phyloP scores from a whole-genome alignment of 768 basidiomycete species.

The Leccinum obscurum region DNA sequence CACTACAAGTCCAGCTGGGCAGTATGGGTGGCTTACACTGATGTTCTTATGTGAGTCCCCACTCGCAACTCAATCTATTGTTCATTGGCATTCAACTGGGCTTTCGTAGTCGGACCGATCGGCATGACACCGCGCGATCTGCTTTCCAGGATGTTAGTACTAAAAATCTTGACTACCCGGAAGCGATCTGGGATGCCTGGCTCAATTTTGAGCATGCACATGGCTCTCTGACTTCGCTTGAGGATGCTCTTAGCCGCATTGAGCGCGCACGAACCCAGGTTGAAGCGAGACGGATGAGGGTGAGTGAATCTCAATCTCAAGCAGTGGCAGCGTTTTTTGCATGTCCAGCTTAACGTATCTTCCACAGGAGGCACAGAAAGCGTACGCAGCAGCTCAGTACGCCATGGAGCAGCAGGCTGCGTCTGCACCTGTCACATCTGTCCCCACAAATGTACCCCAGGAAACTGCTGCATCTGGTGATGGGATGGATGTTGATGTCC shows the following conservation, averaged over 20 bases:
- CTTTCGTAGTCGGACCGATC: slow-evolving; percentile 47
- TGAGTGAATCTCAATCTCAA: slow-evolving; percentile 27
- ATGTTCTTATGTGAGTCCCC: slow-evolving; percentile 63
- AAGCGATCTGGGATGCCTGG: slow-evolving; percentile 92
- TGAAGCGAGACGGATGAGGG: slow-evolving; percentile 65
- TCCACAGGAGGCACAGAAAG: slow-evolving; percentile 63
- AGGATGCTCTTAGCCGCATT: slow-evolving; percentile 60
- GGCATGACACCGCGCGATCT: slow-evolving; percentile 60
- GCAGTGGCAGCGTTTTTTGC: neutral
- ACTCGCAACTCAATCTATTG: neutral
- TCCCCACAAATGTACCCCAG: slow-evolving; percentile 8
- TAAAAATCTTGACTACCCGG: slow-evolving; percentile 91
- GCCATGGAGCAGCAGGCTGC: slow-evolving; percentile 42
- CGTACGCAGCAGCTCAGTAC: slow-evolving; percentile 50
- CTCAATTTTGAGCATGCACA: slow-evolving; percentile 82
- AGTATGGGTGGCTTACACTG: slow-evolving; percentile 75
- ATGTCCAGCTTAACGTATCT: neutral
- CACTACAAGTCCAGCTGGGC: slow-evolving; percentile 70
- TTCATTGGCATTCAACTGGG: neutral
- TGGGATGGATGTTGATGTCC: slow-evolving; percentile 45
- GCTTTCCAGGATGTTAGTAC: slow-evolving; percentile 65
- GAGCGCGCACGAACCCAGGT: slow-evolving; percentile 64
- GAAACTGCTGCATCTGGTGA: slow-evolving; percentile 8
- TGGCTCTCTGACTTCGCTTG: slow-evolving; percentile 68
- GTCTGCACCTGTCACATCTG: slow-evolving; percentile 31